A percentile compares a stretch with the other conserved stretches of the same genome.
These are phyloP conservation scores for Quercus lobata DNA, from an alignment of 331 rosid genomes.

Conservation along the genomic window DNA sequence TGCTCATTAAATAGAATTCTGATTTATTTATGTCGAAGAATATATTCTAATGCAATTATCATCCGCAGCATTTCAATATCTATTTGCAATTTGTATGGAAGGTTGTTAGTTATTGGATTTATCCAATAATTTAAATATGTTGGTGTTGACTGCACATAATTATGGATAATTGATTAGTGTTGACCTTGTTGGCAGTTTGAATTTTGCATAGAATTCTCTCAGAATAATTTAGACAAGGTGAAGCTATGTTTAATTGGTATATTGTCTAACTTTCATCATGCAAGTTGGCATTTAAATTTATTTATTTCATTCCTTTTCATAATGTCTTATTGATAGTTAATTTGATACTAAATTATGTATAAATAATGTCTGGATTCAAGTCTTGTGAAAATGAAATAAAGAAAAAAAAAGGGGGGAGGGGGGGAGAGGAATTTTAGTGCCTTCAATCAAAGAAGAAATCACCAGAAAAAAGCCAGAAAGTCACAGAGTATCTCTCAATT, in stretches of 20 bases:
- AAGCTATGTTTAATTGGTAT: neutral
- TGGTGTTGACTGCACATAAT: neutral
- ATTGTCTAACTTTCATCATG: neutral
- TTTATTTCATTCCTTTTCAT: neutral
- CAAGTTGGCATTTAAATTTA: neutral
- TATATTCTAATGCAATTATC: no score
- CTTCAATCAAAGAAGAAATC: no score
- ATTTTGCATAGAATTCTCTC: neutral
- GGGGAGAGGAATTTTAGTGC: no score
- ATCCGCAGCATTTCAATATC: neutral
- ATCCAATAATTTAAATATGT: neutral
- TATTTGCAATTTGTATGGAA: neutral
- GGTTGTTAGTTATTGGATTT: neutral
- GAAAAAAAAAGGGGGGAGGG: rapidly evolving
- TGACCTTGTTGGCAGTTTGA: neutral
- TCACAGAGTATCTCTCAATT: no score
- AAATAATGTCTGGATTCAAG: no score
- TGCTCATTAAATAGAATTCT: no score
- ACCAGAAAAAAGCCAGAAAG: no score
- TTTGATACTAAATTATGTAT: no score
- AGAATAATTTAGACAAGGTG: neutral
- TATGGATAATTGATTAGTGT: neutral
- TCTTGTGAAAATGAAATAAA: no score
- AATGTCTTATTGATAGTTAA: neutral
- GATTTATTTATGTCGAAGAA: no score